These are phyloP conservation scores for Didymella segeticola DNA, from an alignment of 2,329 filamentous ascomycete genomes.

Conservation along the genomic window DNA sequence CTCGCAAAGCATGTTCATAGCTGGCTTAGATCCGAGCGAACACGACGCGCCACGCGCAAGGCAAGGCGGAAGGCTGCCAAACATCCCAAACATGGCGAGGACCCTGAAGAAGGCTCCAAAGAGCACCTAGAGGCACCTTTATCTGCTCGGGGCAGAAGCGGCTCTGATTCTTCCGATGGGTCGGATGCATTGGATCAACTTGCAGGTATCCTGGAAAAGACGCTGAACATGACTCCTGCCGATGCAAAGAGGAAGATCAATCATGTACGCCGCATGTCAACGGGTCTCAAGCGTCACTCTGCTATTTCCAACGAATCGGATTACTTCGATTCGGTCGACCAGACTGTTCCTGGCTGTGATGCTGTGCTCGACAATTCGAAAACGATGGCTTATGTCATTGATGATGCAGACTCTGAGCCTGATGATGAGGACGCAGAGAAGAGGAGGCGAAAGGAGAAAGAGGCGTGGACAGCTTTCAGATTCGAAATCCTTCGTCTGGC, in stretches of 20 bases:
- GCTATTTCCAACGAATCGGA: slow-evolving; percentile 83
- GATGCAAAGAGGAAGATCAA: slow-evolving; percentile 42
- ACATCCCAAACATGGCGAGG: slow-evolving; percentile 28
- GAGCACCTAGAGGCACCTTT: slow-evolving; percentile 1
- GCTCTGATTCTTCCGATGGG: slow-evolving; percentile 68
- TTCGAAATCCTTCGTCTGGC: slow-evolving; percentile 87
- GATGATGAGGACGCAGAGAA: slow-evolving; percentile 53
- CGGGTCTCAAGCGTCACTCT: slow-evolving; percentile 52
- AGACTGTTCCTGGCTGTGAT: slow-evolving; percentile 84
- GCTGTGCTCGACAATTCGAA: slow-evolving; percentile 88
- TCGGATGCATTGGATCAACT: slow-evolving; percentile 79
- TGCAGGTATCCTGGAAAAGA: slow-evolving; percentile 78
- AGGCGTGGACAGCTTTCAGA: slow-evolving; percentile 87
- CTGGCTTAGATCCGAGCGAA: slow-evolving; percentile 83
- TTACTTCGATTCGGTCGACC: slow-evolving; percentile 76
- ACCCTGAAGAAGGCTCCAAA: neutral
- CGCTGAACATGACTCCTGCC: slow-evolving; percentile 55
- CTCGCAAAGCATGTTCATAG: slow-evolving; percentile 77
- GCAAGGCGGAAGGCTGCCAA: slow-evolving; percentile 60
- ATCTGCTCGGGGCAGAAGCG: slow-evolving; percentile 50
- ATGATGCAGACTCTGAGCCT: slow-evolving; percentile 56
- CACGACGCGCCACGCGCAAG: slow-evolving; percentile 66
- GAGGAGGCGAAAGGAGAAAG: slow-evolving; percentile 68
- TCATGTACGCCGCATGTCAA: slow-evolving; percentile 38
- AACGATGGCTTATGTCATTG: slow-evolving; percentile 77